Base-by-base conservation (phyloP, 441 rosid species). In the Erysimum pusillum region DNA sequence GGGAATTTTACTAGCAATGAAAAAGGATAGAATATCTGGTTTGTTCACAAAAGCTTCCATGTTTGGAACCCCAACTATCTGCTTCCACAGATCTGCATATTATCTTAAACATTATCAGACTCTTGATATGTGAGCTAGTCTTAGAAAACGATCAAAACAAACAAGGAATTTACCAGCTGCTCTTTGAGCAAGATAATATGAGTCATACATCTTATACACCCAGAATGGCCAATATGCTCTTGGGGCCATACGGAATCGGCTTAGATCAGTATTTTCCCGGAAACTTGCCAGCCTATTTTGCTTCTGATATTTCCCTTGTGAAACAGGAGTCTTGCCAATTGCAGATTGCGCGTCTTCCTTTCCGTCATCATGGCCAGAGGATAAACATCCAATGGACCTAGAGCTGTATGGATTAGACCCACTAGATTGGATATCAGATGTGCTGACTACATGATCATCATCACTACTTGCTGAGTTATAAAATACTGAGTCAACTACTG, bases 1-100 rank as follows among this genome's bases (percentile, higher is more conserved):
- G 0, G 99, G 99, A 46, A 95, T 91, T 85, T 95, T 93, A 86
- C 99, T 93, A 44, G 92, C 99, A 77, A 95, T 88, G 63, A 81
- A 74, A 81, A 95, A 95, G 63, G 98, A 95, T 66, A 95, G 83
- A 49, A 86, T 88, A 82, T 87, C 91, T 3, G 97, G 99, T 82
- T 87, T 90, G 79, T 76, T 84, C 75, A 90, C 91, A 64, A 90
- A 76, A 79, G 60, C 76, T 61, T 93, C 93, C 94, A 93, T 79
- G 73, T 83, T 80, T 51, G 97, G 95, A 28, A 84, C 73, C 73
- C 97, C 95, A 59, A 93, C 87, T 59, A 90, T 83, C 69, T 87
- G 93, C 86, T 90, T 93, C 99, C 99, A 95, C 90, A 87, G 84
- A 74, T 90, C 99, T 95, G 93, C 83, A 81, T 79, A 63, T 68